Conservation (phyloP, 306 rosid genomes). For the Notholithocarpus densiflorus region DNA sequence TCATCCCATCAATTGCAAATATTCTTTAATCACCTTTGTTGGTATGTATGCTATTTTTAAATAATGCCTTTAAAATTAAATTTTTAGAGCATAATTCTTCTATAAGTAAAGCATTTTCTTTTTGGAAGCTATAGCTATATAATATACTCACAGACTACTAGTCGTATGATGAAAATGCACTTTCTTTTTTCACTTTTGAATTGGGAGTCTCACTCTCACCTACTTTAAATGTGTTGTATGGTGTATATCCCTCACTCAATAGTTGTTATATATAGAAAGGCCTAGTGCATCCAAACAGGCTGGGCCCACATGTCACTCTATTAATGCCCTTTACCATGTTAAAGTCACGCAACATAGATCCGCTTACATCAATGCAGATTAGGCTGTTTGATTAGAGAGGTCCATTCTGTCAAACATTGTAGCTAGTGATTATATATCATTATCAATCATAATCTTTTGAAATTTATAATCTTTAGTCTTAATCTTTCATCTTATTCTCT, state of each 20-base stretch:
- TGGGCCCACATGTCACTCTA: too few relatives aligned
- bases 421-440: background rate
- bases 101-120: background rate
- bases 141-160: background rate
- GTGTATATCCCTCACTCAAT: conserved; percentile 29
- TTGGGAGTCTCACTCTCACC: conserved; percentile 1
- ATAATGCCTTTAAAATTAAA: background rate
- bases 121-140: background rate
- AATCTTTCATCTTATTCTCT: too few relatives aligned
- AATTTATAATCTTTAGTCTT: too few relatives aligned
- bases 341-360: conserved; percentile 23
- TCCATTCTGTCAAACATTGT: background rate
- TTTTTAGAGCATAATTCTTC: background rate
- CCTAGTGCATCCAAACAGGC: conserved; percentile 22
- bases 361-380: conserved; percentile 11
- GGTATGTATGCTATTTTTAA: background rate
- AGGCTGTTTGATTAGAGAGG: conserved; percentile 1
- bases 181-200: conserved; percentile 33
- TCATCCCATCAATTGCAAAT: background rate
- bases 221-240: conserved; percentile 43
- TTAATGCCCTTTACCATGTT: conserved; percentile 12
- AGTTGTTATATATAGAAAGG: conserved; percentile 34
- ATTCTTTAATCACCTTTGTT: background rate
- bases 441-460: too few relatives aligned
- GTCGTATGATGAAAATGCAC: conserved; percentile 23